Evolutionary conservation across 768 basidiomycete species (phyloP).

Genomic region (Russula abietina): DNA sequence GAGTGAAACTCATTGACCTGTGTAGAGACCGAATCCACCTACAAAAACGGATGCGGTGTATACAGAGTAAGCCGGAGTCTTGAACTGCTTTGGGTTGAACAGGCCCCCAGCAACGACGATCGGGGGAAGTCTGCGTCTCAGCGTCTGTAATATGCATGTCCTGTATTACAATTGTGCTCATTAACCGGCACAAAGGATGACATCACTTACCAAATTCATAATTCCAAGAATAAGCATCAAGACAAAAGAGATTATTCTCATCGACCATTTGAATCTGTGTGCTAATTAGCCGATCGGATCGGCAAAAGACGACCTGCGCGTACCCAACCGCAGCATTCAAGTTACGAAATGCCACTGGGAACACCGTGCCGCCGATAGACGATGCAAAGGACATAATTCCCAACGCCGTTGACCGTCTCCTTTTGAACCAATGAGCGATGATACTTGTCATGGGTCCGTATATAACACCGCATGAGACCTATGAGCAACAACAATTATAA

Average conservation of each 20-base stretch:
- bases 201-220: constrained; percentile 43
- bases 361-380: no score
- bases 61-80: constrained; percentile 44
- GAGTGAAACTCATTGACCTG: constrained; percentile 1
- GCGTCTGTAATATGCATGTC: constrained; percentile 28
- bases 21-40: constrained; percentile 65
- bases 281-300: neutral
- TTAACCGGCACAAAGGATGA: constrained; percentile 7
- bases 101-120: constrained; percentile 49
- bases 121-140: constrained; percentile 48
- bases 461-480: constrained; percentile 43
- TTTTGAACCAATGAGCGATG: no score
- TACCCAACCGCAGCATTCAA: constrained; percentile 53
- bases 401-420: no score
- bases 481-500: neutral
- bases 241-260: constrained; percentile 64
- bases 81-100: constrained; percentile 54
- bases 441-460: no score
- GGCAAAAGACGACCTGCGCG: neutral
- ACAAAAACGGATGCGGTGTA: constrained; percentile 54
- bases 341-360: constrained; percentile 31
- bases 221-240: constrained; percentile 45
- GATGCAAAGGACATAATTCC: no score
- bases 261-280: constrained; percentile 75
- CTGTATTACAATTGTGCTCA: constrained; percentile 11